Percentiles rank a stretch among this genome's conserved stretches.
These are phyloP conservation scores for Pichia sp. DNA, from an alignment of 1,139 yeast genomes.

Conservation along the genomic window DNA sequence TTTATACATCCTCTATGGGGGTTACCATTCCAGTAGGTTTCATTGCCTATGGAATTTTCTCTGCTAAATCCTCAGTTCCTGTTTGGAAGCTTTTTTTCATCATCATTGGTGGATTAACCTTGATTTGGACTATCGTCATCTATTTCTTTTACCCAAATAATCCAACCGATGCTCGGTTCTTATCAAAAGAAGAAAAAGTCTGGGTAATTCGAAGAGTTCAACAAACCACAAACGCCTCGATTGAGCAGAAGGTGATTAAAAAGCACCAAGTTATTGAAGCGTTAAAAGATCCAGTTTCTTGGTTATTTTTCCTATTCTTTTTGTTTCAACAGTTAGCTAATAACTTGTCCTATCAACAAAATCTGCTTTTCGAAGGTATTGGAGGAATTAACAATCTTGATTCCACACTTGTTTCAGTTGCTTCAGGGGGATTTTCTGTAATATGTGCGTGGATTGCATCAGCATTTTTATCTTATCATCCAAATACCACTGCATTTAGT, in stretches of 20 bases:
- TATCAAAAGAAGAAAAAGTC: constrained; percentile 28
- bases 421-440: constrained; percentile 16
- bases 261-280: constrained; percentile 31
- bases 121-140: constrained; percentile 24
- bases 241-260: constrained; percentile 31
- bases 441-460: constrained; percentile 13
- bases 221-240: constrained; percentile 28
- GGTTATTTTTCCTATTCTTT: constrained; percentile 28
- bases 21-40: constrained; percentile 30
- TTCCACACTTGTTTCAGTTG: constrained; percentile 42
- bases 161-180: constrained; percentile 29
- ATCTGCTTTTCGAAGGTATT: constrained; percentile 28
- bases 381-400: constrained; percentile 29
- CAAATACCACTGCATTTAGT: constrained; percentile 24
- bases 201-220: constrained; percentile 30
- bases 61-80: constrained; percentile 17
- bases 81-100: constrained; percentile 31
- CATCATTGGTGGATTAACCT: constrained; percentile 30
- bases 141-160: constrained; percentile 29
- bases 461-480: constrained; percentile 16
- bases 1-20: constrained; percentile 29
- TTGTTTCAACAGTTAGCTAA: constrained; percentile 32
- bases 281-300: constrained; percentile 31
- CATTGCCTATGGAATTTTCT: constrained; percentile 28
- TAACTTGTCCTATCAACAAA: constrained; percentile 32